Evolutionary conservation across 2,329 filamentous ascomycete genomes (phyloP).

Genomic region (Verticillium albo-atrum): DNA sequence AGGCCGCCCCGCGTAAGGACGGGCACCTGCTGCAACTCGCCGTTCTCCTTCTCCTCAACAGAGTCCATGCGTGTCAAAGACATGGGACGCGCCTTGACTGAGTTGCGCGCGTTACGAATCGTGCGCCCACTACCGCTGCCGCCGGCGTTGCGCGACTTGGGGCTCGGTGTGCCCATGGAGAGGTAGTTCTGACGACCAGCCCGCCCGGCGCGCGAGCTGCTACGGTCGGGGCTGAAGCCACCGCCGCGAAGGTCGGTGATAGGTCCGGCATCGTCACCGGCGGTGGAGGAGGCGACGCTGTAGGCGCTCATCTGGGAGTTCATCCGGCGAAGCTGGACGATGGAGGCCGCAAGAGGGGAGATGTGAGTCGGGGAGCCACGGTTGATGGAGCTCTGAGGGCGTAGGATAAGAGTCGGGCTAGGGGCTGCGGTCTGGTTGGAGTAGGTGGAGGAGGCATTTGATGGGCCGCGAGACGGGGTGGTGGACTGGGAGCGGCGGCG

Average conservation of each 20-base stretch:
- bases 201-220: conserved; percentile 22
- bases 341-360: background rate
- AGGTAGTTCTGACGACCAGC: conserved; percentile 42
- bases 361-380: background rate
- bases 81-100: background rate
- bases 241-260: conserved; percentile 32
- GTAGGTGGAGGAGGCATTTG: background rate
- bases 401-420: background rate
- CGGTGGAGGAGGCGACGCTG: conserved; percentile 32
- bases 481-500: background rate
- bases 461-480: background rate
- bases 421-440: background rate
- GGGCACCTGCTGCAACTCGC: background rate
- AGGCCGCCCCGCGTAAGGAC: background rate
- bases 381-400: background rate
- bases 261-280: conserved; percentile 30
- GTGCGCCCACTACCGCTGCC: background rate
- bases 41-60: conserved; percentile 9
- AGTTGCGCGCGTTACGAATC: conserved; percentile 4
- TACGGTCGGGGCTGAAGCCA: conserved; percentile 28
- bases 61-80: background rate
- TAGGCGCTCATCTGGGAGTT: conserved; percentile 47
- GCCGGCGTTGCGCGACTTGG: conserved; percentile 8
- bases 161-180: conserved; percentile 30
- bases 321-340: conserved; percentile 48